A percentile compares a stretch with the other conserved stretches of the same genome.
Evolutionary conservation across 1,284 basidiomycete genomes (phyloP).

Genomic region (Boletus sp.): DNA sequence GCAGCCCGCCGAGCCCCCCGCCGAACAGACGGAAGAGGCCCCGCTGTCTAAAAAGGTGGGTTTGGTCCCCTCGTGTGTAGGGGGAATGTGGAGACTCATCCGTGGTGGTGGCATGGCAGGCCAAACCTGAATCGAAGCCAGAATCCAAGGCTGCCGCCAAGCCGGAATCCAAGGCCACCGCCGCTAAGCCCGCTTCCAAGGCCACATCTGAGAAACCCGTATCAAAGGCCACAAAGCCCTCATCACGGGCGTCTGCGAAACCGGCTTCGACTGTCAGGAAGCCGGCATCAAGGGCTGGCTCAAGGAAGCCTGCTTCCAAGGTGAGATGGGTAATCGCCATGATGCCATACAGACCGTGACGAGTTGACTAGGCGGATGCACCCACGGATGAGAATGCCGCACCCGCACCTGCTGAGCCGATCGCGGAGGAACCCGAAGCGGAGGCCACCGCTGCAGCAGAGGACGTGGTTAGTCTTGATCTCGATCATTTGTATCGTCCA

Average conservation of each 20-base stretch:
- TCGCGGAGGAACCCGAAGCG: conserved; percentile 52
- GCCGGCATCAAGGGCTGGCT: conserved; percentile 41
- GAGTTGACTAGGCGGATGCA: conserved; percentile 38
- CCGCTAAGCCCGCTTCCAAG: conserved; percentile 35
- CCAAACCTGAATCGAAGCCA: conserved; percentile 30
- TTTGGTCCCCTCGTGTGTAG: not conserved
- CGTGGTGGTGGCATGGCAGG: conserved; percentile 6
- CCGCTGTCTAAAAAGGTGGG: conserved; percentile 54
- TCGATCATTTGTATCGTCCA: not conserved
- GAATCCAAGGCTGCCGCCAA: conserved; percentile 23
- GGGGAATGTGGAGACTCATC: not conserved
- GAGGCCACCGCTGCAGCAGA: conserved; percentile 44
- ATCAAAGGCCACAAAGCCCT: conserved; percentile 33
- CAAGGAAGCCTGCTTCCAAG: conserved; percentile 41
- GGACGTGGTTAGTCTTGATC: conserved; percentile 18
- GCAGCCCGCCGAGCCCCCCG: conserved; percentile 39
- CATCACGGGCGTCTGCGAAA: conserved; percentile 35
- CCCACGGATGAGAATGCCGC: conserved; percentile 35
- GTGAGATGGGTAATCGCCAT: conserved; percentile 25
- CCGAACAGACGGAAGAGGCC: conserved; percentile 32
- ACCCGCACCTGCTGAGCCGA: conserved; percentile 39
- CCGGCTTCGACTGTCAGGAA: conserved; percentile 41
- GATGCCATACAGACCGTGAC: not conserved
- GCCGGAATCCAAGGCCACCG: conserved; percentile 27
- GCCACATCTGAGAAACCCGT: conserved; percentile 33